A percentile compares a stretch with the other conserved stretches of the same genome.
Conservation (phyloP, 805 yeast species). For the Clavispora asparagi region DNA sequence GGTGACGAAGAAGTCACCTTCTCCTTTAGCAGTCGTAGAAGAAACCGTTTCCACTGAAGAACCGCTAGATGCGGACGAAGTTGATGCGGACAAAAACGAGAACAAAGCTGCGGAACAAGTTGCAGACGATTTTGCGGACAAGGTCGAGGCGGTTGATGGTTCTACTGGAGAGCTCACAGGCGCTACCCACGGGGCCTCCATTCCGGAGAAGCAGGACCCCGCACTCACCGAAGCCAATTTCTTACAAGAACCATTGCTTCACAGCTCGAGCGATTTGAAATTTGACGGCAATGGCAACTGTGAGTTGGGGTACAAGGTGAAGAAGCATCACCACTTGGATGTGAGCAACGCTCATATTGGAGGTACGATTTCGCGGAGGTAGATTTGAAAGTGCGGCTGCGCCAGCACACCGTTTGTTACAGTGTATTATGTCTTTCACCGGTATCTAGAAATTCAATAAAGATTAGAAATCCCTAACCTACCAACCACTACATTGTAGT, state of each 20-base stretch:
- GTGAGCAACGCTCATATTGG: slow-evolving; percentile 28
- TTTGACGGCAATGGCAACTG: slow-evolving; percentile 28
- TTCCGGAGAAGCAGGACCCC: not conserved
- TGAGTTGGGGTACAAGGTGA: slow-evolving; percentile 38
- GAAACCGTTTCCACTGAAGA: not conserved
- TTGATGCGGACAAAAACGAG: not conserved
- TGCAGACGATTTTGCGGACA: not conserved
- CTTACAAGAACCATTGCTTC: slow-evolving; percentile 9
- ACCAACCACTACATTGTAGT: not conserved
- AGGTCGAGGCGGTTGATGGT: not conserved
- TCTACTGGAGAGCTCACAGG: not conserved
- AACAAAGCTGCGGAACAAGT: not conserved
- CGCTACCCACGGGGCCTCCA: not conserved
- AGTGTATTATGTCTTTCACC: not conserved
- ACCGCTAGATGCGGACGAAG: not conserved
- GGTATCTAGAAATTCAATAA: not conserved
- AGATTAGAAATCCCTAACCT: not conserved
- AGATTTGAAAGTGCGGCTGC: not conserved
- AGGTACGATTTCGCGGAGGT: slow-evolving; percentile 17
- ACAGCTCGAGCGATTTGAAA: slow-evolving; percentile 13
- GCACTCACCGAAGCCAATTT: not conserved
- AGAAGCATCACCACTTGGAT: slow-evolving; percentile 39
- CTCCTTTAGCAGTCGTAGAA: not conserved
- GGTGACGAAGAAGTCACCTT: not conserved
- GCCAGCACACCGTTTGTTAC: not conserved